Conservation (phyloP, 2,329 filamentous ascomycete species). For the Rhinocladiella similis region DNA sequence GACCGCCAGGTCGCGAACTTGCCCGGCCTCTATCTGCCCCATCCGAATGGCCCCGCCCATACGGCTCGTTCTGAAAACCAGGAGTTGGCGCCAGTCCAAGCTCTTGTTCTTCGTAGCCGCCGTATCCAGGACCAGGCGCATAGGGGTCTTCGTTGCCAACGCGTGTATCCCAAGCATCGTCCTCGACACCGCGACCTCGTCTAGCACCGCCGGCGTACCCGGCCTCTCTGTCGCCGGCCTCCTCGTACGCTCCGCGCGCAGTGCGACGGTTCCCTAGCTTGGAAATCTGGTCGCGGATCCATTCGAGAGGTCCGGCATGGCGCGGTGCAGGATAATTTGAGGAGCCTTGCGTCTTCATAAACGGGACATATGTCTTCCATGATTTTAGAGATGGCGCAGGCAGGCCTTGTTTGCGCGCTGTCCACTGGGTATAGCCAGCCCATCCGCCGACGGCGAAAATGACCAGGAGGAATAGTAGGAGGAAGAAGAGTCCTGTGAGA, state of each 20-base stretch:
- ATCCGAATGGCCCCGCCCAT: slow-evolving; percentile 41
- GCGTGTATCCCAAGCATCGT: slow-evolving; percentile 82
- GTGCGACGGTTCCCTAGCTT: slow-evolving; percentile 66
- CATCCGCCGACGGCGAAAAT: slow-evolving; percentile 61
- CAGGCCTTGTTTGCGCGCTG: slow-evolving; percentile 72
- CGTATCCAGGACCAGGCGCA: slow-evolving; percentile 57
- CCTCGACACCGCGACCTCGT: slow-evolving; percentile 65
- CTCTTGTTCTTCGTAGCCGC: slow-evolving; percentile 72
- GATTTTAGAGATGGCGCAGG: slow-evolving; percentile 54
- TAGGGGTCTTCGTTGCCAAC: slow-evolving; percentile 64
- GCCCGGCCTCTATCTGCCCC: slow-evolving; percentile 47
- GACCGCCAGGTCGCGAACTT: slow-evolving; percentile 22
- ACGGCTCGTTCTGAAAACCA: slow-evolving; percentile 36
- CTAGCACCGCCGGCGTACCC: slow-evolving; percentile 47
- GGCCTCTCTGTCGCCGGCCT: slow-evolving; percentile 42
- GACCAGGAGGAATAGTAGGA: slow-evolving; percentile 67
- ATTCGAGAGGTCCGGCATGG: slow-evolving; percentile 66
- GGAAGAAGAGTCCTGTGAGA: slow-evolving; percentile 63
- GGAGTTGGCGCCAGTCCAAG: slow-evolving; percentile 54
- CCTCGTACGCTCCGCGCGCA: slow-evolving; percentile 71
- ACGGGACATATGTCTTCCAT: slow-evolving; percentile 67
- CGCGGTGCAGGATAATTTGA: slow-evolving; percentile 54
- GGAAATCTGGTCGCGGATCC: slow-evolving; percentile 68
- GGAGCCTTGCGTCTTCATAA: slow-evolving; percentile 50
- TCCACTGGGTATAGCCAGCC: slow-evolving; percentile 70